Base-by-base conservation (phyloP, 2,329 filamentous ascomycete genomes). In the Ophiocordyceps camponoti-saundersi region DNA sequence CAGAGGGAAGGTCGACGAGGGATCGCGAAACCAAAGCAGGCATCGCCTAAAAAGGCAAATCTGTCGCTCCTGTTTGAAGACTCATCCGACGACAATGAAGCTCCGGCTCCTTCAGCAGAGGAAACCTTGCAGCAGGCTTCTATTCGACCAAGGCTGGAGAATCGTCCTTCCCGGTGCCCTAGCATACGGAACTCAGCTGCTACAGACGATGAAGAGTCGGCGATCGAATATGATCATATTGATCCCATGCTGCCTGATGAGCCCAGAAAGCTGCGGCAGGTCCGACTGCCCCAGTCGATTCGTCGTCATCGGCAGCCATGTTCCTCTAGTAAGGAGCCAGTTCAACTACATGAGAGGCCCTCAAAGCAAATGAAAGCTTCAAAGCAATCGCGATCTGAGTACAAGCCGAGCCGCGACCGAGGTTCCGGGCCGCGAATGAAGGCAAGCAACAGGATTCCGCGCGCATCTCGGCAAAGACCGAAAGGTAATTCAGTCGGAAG, bases 141-240 rank as follows among this genome's bases (percentile, higher is more conserved):
- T n/a, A 53, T 52, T 13, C 61, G 63, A 47, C 54, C 55, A 5
- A 53, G 52, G 21, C 48, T 63, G 3, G 34, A 48, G 2, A 20
- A 58, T 5, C 48, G 54, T 26, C 50, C 3, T 46, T 50, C 3
- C 41, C 30, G 32, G 45, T 13, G 12, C 16, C 22, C 16, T 26
- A 48, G 13, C 29, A 44, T 6, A 29, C 48, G 5, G 49, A 56
- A 34, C 47, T 46, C 3, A 13, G 18, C 43, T 15, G 16, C 50
- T 3, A 55, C 52, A 7, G 59, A 63, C 34, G 57, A 59, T 43
- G 63, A 62, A 18, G 62, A 58, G 21, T 65, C 60, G 23, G 61
- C 60, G 20, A 56, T 74, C 30, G 75, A 79, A 52, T 71, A 76
- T 23, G 65, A 77, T 46, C 53, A 58, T 12, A 64, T 79, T 39